These are phyloP conservation scores for Monilinia aucupariae DNA, from an alignment of 2,329 filamentous ascomycete species.

Conservation along the genomic window DNA sequence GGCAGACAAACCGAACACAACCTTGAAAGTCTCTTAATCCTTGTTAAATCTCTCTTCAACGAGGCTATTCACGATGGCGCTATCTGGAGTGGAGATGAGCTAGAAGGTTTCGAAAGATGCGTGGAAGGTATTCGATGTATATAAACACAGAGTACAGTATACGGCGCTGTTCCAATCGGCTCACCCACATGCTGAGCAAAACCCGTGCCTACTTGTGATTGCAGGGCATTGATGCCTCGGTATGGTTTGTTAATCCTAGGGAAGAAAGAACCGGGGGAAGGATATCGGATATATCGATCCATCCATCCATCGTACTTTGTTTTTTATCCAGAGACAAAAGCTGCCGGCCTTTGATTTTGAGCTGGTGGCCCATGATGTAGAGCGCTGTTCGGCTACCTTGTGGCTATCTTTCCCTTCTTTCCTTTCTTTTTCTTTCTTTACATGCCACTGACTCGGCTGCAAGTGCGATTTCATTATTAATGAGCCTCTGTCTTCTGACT, in stretches of 20 bases:
- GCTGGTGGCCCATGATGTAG: no score
- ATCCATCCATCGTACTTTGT: neutral
- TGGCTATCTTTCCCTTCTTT: no score
- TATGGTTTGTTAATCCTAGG: neutral
- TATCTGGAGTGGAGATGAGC: slow-evolving; percentile 10
- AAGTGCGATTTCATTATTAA: neutral
- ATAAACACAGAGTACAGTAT: neutral
- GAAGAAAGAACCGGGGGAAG: neutral
- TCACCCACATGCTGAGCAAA: neutral
- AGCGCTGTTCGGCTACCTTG: neutral
- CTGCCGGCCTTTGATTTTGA: no score
- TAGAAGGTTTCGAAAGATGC: slow-evolving; percentile 18
- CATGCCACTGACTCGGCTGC: neutral
- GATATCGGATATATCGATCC: slow-evolving; percentile 5
- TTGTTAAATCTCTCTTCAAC: neutral
- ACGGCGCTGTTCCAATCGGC: slow-evolving; percentile 6
- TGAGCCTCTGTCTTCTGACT: neutral
- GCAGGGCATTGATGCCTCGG: slow-evolving; percentile 1
- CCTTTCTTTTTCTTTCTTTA: neutral
- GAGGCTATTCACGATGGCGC: neutral
- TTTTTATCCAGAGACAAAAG: no score
- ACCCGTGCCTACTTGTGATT: slow-evolving; percentile 2
- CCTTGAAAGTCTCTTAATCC: neutral
- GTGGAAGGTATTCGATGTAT: slow-evolving; percentile 13
- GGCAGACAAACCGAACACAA: neutral